phyloP scores from a whole-genome alignment of 306 rosid genomes.

The Purshia tridentata region DNA sequence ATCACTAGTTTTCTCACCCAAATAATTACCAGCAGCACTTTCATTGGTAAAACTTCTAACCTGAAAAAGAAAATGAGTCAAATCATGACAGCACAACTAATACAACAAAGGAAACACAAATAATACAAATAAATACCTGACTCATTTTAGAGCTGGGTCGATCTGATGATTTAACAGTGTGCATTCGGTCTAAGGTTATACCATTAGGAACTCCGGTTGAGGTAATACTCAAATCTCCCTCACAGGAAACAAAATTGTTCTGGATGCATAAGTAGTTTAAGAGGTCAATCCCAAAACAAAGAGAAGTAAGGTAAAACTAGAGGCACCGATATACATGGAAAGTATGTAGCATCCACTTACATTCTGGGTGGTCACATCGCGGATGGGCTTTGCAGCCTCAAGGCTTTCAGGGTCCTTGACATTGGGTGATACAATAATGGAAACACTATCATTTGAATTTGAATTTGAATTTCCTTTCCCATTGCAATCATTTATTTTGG shows the following conservation, averaged over 20 bases:
- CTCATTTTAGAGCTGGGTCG: conserved; percentile 26
- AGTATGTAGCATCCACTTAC: conserved; percentile 35
- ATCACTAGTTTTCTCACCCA: conserved; percentile 31
- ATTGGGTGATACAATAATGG: conserved; percentile 22
- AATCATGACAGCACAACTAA: conserved; percentile 5
- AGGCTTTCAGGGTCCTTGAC: conserved; percentile 29
- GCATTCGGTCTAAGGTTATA: conserved; percentile 24
- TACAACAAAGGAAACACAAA: conserved; percentile 1
- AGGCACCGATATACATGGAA: neutral
- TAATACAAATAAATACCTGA: conserved; percentile 33
- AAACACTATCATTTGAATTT: conserved; percentile 24
- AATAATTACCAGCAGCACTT: conserved; percentile 28
- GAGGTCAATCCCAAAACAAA: conserved; percentile 22
- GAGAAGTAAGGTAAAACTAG: conserved; percentile 14
- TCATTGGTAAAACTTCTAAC: conserved; percentile 28
- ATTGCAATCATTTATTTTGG: conserved; percentile 11
- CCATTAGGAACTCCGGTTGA: conserved; percentile 21
- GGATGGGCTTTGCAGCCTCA: conserved; percentile 20
- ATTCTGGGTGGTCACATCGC: conserved; percentile 35
- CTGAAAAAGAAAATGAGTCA: conserved; percentile 35
- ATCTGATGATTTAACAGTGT: conserved; percentile 22
- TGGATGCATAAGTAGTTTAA: conserved; percentile 24
- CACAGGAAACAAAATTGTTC: conserved; percentile 24
- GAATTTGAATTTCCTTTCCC: conserved; percentile 36
- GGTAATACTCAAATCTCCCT: conserved; percentile 11